These are phyloP conservation scores for Pseudogymnoascus sp. DNA, from an alignment of 2,329 filamentous ascomycete species.

Conservation along the genomic window DNA sequence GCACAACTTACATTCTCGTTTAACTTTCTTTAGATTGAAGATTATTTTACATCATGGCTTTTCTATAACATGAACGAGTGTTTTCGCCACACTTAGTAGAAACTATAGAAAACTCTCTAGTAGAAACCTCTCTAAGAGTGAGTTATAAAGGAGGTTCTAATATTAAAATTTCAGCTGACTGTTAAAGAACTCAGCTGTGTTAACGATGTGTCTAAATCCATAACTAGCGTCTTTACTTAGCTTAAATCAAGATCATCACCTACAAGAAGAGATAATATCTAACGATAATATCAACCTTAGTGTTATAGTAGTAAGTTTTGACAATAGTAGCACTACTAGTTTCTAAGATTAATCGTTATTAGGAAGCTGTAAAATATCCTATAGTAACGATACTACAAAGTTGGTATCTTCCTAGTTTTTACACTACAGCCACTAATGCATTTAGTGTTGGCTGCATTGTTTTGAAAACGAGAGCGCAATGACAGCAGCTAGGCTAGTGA, in stretches of 20 bases:
- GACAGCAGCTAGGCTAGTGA: background rate
- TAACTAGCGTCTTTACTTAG: background rate
- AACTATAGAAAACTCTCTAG: background rate
- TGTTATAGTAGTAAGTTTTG: background rate
- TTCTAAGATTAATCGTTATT: background rate
- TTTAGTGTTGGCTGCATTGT: background rate
- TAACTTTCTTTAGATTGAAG: background rate
- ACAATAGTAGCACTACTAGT: background rate
- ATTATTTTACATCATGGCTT: background rate
- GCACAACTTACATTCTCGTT: background rate
- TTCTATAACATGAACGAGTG: background rate
- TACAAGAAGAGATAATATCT: background rate
- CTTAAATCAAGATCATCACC: background rate
- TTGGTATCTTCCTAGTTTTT: background rate
- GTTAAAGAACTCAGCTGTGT: background rate
- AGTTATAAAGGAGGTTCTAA: background rate
- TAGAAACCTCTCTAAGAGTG: background rate
- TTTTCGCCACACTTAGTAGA: background rate
- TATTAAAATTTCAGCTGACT: background rate
- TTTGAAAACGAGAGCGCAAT: background rate
- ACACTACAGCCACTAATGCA: background rate
- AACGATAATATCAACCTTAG: background rate
- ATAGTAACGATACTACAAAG: background rate
- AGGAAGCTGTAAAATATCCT: background rate
- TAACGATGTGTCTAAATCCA: background rate